A percentile compares a stretch with the other conserved stretches of the same genome.
Conservation (phyloP, 768 basidiomycete genomes). For the Russula foetens region DNA sequence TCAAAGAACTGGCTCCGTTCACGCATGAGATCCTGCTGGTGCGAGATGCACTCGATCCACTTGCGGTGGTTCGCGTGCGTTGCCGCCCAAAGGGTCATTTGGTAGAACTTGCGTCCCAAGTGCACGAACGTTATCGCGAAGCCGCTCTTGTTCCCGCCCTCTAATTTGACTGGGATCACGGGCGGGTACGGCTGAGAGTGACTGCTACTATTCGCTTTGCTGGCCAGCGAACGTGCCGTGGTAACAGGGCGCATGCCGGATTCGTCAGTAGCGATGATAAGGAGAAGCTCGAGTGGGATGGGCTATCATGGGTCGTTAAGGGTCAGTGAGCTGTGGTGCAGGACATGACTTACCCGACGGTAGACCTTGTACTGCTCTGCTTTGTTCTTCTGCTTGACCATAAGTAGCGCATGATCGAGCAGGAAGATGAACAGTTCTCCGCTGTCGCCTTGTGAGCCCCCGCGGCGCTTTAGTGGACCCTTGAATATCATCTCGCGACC, state of each 20-base stretch:
- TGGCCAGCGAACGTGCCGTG: conserved; percentile 35
- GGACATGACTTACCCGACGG: conserved; percentile 57
- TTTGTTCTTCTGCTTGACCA: conserved; percentile 91
- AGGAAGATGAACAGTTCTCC: conserved; percentile 91
- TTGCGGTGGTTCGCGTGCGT: conserved; percentile 81
- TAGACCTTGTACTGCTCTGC: conserved; percentile 91
- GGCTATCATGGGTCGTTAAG: conserved; percentile 45
- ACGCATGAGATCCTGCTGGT: conserved; percentile 79
- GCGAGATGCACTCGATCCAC: conserved; percentile 88
- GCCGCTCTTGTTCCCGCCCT: conserved; percentile 66
- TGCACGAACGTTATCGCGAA: conserved; percentile 91
- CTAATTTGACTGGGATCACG: conserved; percentile 38
- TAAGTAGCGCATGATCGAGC: conserved; percentile 93
- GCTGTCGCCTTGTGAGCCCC: conserved; percentile 59
- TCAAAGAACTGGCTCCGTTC: conserved; percentile 86
- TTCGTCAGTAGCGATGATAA: conserved; percentile 75
- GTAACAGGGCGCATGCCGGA: conserved; percentile 24
- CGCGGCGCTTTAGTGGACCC: conserved; percentile 80
- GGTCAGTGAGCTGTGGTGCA: background rate
- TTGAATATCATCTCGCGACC: conserved; percentile 88
- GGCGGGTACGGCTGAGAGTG: conserved; percentile 35
- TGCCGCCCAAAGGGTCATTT: conserved; percentile 85
- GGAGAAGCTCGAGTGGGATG: conserved; percentile 88
- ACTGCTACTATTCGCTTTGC: conserved; percentile 32
- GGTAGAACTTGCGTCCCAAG: conserved; percentile 88